Base-by-base conservation (phyloP, 2,329 filamentous ascomycete species). In the Remersonia thermophila region DNA sequence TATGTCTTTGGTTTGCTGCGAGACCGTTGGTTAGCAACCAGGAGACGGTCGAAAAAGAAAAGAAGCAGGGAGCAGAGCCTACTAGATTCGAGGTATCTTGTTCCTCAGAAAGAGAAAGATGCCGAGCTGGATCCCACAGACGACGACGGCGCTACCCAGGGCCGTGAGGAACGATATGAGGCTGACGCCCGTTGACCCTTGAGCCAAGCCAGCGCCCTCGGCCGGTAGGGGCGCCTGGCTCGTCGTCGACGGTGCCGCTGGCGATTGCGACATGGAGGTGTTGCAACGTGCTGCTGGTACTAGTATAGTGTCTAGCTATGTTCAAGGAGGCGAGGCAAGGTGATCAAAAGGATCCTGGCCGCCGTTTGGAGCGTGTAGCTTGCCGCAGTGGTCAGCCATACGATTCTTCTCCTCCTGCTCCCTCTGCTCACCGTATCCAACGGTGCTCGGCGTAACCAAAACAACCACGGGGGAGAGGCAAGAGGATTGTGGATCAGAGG, bases 51-150 rank as follows among this genome's bases (percentile, higher is more conserved):
- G 25, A 17, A 6, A 27, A 20, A 25, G 10, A 18, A 14, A 3
- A 11, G 10, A 15, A 30, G 36, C 13, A 9, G 40, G 27, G 28
- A 14, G 17, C 12, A 3, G 30, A 26, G 63, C 78, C 52, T 61
- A 86, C 81, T 87, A 94, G 42, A 94, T 93, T 43, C 85, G 71
- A 2, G 77, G 77, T 26, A 93, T 60, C 45, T 83, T 87, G 40
- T 83, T 79, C 46, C 85, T 77, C 29, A 94, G 62, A 1, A 91
- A 49, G 6, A 85, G 55, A 55, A 94, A 94, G n/a, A 81, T 51
- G 9, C 78, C 51, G 26, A 85, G 62, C 52, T 79, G 75, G 4
- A 78, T 58, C 1, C 63, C 68, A 42, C 83, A 83, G 37, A 83
- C 58, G 13, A 73, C 58, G 32, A 80, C 53, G 51, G 77, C 77